Base-by-base conservation (phyloP, 148 eudicot species). In the Fallopia convolvulus region DNA sequence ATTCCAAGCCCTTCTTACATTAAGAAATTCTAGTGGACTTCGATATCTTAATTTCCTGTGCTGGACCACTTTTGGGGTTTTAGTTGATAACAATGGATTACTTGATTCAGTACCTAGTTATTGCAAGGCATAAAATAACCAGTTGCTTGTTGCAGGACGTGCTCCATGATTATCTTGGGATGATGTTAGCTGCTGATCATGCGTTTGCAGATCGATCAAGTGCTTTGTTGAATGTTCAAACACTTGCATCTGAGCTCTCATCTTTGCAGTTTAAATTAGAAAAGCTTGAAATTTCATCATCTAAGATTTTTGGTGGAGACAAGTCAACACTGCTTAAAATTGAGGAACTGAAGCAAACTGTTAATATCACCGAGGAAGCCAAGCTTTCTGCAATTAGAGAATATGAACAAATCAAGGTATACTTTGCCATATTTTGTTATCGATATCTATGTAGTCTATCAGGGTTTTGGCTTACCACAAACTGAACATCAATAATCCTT, bases 241-340 rank as follows among this genome's bases (percentile, higher is more conserved):
- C 99, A 77, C 97, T 93, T 79, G 79, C 88, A 61, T 87, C 99
- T 8, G 99, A 96, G 41, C 53, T 96, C 66, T 80, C 94, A 36
- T 76, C 94, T n/a, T 81, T 96, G 78, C 83, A 87, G 49, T 83
- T 84, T 75, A 91, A 92, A 80, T 88, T 96, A 76, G 97, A 91
- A 84, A 96, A 91, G 85, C 88, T 91, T 77, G 98, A 96, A 81
- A 88, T 86, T 81, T 97, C 99, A 77, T 83, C 99, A 60, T 91
- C 97, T 18, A 96, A 93, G 83, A 86, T 96, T 78, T 96, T 96
- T 83, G 99, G 99, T 58, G 99, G 99, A 70, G 99, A 96, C 83
- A 87, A 86, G 76, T 83, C 94, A 40, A 91, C 93, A 80, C 82
- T 96, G 86, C 90, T 82, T 48, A 96, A 91, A 88, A 91, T 96